Percentiles rank a stretch among this genome's conserved stretches.
Evolutionary conservation across 2,329 filamentous ascomycete species (phyloP).

Genomic region (Ophiocordyceps unilateralis): DNA sequence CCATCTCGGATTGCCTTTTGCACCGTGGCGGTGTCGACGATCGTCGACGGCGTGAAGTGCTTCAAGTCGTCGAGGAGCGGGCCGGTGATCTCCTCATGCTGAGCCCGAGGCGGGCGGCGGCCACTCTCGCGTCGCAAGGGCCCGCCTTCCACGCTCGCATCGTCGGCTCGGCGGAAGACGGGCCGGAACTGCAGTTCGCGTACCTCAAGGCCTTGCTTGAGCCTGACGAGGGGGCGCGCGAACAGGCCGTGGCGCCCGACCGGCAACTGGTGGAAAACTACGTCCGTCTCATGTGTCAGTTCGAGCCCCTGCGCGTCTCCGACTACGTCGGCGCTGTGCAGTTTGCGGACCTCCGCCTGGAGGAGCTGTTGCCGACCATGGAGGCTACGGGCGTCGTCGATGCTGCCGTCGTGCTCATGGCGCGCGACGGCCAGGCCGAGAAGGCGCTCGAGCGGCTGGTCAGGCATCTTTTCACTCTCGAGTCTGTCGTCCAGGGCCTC

Average conservation of each 20-base stretch:
- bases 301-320: constrained; percentile 65
- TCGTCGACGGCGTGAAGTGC: constrained; percentile 58
- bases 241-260: constrained; percentile 20
- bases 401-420: constrained; percentile 80
- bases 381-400: constrained; percentile 83
- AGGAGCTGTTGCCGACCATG: constrained; percentile 68
- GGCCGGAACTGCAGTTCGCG: constrained; percentile 50
- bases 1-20: constrained; percentile 58
- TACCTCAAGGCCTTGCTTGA: constrained; percentile 68
- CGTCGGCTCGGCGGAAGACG: constrained; percentile 41
- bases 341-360: constrained; percentile 60
- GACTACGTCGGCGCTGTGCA: constrained; percentile 67
- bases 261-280: constrained; percentile 64
- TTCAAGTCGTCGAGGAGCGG: constrained; percentile 46
- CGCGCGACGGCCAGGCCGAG: constrained; percentile 66
- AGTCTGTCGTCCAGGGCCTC: constrained; percentile 60
- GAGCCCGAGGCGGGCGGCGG: constrained; percentile 47
- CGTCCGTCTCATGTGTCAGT: constrained; percentile 79
- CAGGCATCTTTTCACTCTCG: constrained; percentile 63
- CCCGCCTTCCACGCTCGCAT: constrained; percentile 49
- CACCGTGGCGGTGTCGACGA: constrained; percentile 43
- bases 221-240: constrained; percentile 19
- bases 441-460: constrained; percentile 74
- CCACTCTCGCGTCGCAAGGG: constrained; percentile 42
- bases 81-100: constrained; percentile 50